Evolutionary conservation across 2,329 filamentous ascomycete species (phyloP).

Genomic region (Pestalotiopsis sp.): DNA sequence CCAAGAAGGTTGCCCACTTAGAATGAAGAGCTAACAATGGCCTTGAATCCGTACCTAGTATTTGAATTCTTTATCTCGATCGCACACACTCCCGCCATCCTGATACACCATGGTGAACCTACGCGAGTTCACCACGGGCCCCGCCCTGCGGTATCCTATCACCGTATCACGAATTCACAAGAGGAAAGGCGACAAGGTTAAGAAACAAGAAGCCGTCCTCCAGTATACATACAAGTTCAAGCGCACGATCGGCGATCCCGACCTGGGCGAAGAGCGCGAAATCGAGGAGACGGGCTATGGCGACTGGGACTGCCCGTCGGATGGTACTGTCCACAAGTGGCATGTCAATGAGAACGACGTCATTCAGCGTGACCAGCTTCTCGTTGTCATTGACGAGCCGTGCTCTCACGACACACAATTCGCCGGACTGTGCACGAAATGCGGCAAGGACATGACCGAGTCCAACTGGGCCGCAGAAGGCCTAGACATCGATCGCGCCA

Average conservation of each 20-base stretch:
- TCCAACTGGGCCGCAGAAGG: conserved; percentile 81
- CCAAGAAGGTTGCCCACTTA: not conserved
- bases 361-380: conserved; percentile 59
- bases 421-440: conserved; percentile 86
- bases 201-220: conserved; percentile 77
- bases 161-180: conserved; percentile 86
- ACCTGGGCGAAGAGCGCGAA: conserved; percentile 62
- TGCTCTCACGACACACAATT: conserved; percentile 92
- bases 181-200: conserved; percentile 72
- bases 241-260: conserved; percentile 72
- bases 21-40: not conserved
- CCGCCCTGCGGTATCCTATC: conserved; percentile 85
- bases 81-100: not conserved
- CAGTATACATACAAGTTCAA: conserved; percentile 85
- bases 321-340: conserved; percentile 80
- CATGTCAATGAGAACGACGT: conserved; percentile 69
- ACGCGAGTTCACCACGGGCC: conserved; percentile 55
- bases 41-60: not conserved
- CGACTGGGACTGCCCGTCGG: conserved; percentile 81
- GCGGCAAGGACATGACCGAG: conserved; percentile 95
- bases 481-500: conserved; percentile 81
- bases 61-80: not conserved
- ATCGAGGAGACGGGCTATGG: conserved; percentile 71
- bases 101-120: conserved; percentile 33
- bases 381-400: conserved; percentile 82